Evolutionary conservation across 176 grass and related monocot genomes (phyloP).

Genomic region (Zoysia pacifica): DNA sequence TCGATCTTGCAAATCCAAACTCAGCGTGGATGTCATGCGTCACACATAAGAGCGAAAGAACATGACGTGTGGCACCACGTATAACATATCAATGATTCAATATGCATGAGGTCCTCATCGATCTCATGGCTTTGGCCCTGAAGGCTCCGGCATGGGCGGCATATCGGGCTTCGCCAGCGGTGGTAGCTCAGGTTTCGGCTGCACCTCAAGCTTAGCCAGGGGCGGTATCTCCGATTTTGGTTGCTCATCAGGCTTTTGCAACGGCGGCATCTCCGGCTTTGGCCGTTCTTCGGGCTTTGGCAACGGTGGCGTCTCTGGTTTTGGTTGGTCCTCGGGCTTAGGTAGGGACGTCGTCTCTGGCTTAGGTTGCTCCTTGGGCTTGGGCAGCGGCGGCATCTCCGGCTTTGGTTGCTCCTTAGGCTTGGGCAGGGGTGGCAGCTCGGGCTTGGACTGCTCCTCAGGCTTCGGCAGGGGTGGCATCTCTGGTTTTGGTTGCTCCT

Average conservation of each 20-base stretch:
- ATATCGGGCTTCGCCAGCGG: slow-evolving; percentile 4
- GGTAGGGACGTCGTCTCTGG: neutral
- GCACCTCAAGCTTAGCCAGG: neutral
- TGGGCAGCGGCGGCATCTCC: neutral
- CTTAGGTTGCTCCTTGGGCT: neutral
- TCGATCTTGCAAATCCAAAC: neutral
- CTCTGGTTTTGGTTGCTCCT: neutral
- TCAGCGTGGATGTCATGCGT: neutral
- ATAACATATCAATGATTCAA: neutral
- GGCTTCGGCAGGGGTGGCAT: neutral
- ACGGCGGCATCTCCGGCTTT: neutral
- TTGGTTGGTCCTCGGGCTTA: neutral
- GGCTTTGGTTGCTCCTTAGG: neutral
- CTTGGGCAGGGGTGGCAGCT: neutral
- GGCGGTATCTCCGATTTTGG: neutral
- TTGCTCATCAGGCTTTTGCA: neutral
- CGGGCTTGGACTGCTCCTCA: neutral
- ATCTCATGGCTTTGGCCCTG: slow-evolving; percentile 24
- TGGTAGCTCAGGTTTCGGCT: neutral
- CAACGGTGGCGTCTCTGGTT: neutral
- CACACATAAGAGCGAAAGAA: neutral
- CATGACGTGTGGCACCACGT: neutral
- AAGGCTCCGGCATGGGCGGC: neutral
- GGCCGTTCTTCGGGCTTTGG: neutral
- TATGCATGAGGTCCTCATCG: neutral